Conservation (phyloP, 371 early-diverging fungal genomes). For the Mortierella sp. region DNA sequence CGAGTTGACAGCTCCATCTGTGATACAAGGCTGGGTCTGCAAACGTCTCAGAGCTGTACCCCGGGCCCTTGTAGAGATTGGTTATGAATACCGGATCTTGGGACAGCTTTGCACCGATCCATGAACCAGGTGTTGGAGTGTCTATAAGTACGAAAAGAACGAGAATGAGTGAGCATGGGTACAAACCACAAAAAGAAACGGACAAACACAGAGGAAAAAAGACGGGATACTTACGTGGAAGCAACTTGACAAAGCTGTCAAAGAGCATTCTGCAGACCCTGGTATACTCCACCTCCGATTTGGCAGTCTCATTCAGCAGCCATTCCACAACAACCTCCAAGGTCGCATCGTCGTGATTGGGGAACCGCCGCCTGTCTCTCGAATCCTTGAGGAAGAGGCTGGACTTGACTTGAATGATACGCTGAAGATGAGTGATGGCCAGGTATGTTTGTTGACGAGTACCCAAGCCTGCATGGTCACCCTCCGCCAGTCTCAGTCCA, state of each 20-base stretch:
- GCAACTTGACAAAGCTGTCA: slow-evolving; percentile 60
- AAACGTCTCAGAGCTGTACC: slow-evolving; percentile 15
- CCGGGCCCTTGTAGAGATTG: slow-evolving; percentile 13
- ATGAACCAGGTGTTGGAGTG: slow-evolving; percentile 21
- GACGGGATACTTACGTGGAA: slow-evolving; percentile 47
- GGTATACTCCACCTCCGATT: slow-evolving; percentile 70
- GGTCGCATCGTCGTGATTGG: slow-evolving; percentile 61
- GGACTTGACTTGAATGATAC: slow-evolving; percentile 68
- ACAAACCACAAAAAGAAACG: neutral
- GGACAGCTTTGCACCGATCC: slow-evolving; percentile 33
- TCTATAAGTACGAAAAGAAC: slow-evolving; percentile 1
- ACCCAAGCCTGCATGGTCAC: slow-evolving; percentile 75
- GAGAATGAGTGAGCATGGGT: neutral
- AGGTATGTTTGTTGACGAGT: slow-evolving; percentile 67
- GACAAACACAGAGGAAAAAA: neutral
- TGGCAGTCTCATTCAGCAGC: slow-evolving; percentile 70
- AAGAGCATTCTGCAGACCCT: slow-evolving; percentile 72
- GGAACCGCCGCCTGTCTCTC: slow-evolving; percentile 62
- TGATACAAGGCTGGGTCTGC: slow-evolving; percentile 26
- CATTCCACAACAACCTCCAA: slow-evolving; percentile 67
- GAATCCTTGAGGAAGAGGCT: slow-evolving; percentile 61
- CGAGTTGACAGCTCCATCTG: slow-evolving; percentile 54
- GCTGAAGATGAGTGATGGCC: slow-evolving; percentile 71
- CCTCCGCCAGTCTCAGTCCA: slow-evolving; percentile 72
- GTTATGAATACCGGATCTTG: slow-evolving; percentile 13